Evolutionary conservation across 2,329 filamentous ascomycete species (phyloP).

Genomic region (Diaporthe humulicola): DNA sequence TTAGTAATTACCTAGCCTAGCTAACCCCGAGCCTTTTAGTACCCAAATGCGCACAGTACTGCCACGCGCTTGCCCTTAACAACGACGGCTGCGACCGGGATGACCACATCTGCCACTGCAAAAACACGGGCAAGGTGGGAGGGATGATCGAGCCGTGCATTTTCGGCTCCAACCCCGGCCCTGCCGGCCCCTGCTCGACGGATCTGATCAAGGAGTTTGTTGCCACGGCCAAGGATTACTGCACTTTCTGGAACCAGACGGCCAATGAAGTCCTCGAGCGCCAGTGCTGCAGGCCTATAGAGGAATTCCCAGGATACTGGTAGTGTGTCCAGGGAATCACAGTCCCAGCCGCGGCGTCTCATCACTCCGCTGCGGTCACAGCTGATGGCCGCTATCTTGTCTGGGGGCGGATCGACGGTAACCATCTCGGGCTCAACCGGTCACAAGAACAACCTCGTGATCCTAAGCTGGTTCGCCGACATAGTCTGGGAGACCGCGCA

Average conservation of each 20-base stretch:
- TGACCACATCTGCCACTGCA: constrained; percentile 27
- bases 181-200: neutral
- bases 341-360: too few species aligned
- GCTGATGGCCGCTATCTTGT: too few species aligned
- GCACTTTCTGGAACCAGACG: constrained; percentile 23
- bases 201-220: neutral
- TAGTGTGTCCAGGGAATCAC: too few species aligned
- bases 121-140: constrained; percentile 6
- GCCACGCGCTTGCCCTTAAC: neutral
- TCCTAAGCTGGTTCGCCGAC: too few species aligned
- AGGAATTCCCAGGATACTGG: too few species aligned
- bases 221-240: neutral
- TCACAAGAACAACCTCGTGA: too few species aligned
- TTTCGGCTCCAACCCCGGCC: constrained; percentile 2
- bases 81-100: constrained; percentile 5
- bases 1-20: neutral
- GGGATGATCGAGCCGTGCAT: constrained; percentile 10
- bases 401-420: too few species aligned
- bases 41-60: constrained; percentile 14
- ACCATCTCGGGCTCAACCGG: too few species aligned
- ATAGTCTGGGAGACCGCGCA: too few species aligned
- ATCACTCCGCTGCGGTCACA: too few species aligned
- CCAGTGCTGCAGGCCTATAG: too few species aligned
- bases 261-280: neutral
- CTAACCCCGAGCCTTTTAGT: neutral